Evolutionary conservation across 163 green algal genomes (phyloP).

Genomic region (Chlamydomonas reinhardtii): DNA sequence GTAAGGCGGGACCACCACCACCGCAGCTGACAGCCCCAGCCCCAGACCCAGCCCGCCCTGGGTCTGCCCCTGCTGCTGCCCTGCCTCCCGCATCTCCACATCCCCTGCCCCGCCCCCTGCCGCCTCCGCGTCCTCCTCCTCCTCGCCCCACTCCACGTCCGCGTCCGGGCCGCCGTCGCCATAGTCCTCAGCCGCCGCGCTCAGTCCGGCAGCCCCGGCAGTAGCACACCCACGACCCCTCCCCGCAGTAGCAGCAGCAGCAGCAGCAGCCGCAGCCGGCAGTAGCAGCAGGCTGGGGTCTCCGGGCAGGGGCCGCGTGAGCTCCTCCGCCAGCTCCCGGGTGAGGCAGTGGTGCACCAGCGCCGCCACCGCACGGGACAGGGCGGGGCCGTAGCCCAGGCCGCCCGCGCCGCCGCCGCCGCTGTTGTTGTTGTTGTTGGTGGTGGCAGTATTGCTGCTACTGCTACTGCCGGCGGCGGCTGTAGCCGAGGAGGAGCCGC

Average conservation of each 20-base stretch:
- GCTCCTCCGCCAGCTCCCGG: background rate
- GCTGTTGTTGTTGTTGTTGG: too few relatives aligned
- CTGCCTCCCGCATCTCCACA: background rate
- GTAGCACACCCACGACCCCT: too few relatives aligned
- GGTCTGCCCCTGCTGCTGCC: background rate
- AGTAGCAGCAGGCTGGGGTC: too few relatives aligned
- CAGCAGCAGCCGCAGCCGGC: too few relatives aligned
- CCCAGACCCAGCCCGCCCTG: background rate
- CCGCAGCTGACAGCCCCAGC: background rate
- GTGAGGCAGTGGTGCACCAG: conserved; percentile 43
- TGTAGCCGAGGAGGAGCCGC: too few relatives aligned
- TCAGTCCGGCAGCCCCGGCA: too few relatives aligned
- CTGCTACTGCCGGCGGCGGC: too few relatives aligned
- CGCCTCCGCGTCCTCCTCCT: conserved; percentile 4
- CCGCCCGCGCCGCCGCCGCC: background rate
- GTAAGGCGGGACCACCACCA: background rate
- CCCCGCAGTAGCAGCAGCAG: too few relatives aligned
- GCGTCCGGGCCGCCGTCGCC: background rate
- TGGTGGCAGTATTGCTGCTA: too few relatives aligned
- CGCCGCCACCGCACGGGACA: conserved; percentile 4
- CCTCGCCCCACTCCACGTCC: background rate
- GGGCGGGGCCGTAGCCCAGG: conserved; percentile 26
- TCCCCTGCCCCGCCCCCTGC: background rate
- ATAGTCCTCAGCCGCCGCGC: background rate
- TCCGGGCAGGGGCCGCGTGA: too few relatives aligned